Conservation (phyloP, 352 stramenopile species). For the Plasmopara muralis region DNA sequence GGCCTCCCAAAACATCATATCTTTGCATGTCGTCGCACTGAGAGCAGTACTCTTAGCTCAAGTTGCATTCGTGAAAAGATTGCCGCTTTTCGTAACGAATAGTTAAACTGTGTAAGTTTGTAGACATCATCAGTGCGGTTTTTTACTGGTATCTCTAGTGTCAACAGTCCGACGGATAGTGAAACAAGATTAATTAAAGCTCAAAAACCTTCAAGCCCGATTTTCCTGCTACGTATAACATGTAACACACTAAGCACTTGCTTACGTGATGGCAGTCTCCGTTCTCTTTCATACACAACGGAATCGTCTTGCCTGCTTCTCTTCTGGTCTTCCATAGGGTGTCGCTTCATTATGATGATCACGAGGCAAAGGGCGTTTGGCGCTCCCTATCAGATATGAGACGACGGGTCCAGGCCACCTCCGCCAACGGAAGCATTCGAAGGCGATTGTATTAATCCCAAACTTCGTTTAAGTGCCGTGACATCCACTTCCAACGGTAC, state of each 20-base stretch:
- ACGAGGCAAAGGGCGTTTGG: slow-evolving; percentile 3
- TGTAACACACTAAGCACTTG: too few relatives aligned
- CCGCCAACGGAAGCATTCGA: slow-evolving; percentile 11
- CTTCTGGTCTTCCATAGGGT: neutral
- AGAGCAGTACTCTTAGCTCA: slow-evolving; percentile 79
- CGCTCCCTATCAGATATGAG: slow-evolving; percentile 26
- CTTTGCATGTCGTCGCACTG: slow-evolving; percentile 73
- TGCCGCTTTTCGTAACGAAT: slow-evolving; percentile 6
- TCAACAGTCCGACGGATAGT: too few relatives aligned
- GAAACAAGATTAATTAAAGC: too few relatives aligned
- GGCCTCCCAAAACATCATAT: slow-evolving; percentile 56
- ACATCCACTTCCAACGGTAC: slow-evolving; percentile 68
- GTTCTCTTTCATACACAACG: slow-evolving; percentile 11
- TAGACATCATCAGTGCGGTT: too few relatives aligned
- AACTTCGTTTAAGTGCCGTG: slow-evolving; percentile 41
- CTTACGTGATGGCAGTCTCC: slow-evolving; percentile 1
- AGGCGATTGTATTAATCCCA: slow-evolving; percentile 30
- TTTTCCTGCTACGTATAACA: too few relatives aligned
- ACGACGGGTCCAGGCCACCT: slow-evolving; percentile 14
- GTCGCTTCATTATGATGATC: slow-evolving; percentile 2
- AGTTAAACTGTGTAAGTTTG: too few relatives aligned
- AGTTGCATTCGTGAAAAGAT: slow-evolving; percentile 74
- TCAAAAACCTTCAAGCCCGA: too few relatives aligned
- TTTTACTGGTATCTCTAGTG: too few relatives aligned
- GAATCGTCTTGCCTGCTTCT: slow-evolving; percentile 12